These are phyloP conservation scores for Plasmopara halstedii DNA, from an alignment of 352 stramenopile genomes.

Conservation along the genomic window DNA sequence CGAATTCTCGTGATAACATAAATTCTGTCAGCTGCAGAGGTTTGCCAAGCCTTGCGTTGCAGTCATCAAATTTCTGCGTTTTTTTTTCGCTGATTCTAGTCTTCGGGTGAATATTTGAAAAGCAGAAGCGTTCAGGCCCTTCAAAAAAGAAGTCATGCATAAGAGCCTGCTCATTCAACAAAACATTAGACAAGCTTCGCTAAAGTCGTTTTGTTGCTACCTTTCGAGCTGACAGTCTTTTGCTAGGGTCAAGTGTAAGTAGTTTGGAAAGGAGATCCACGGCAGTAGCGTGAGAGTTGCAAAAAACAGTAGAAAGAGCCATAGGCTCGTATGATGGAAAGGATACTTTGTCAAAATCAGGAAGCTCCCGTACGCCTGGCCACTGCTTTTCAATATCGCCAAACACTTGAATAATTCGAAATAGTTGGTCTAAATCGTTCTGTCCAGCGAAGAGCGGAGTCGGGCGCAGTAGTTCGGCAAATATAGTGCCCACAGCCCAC, in stretches of 20 bases:
- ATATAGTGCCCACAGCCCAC: slow-evolving; percentile 60
- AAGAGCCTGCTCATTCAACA: slow-evolving; percentile 20
- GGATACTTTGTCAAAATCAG: slow-evolving; percentile 63
- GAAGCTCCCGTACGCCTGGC: slow-evolving; percentile 39
- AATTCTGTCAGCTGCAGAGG: slow-evolving; percentile 16
- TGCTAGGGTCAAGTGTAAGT: slow-evolving; percentile 17
- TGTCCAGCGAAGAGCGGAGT: slow-evolving; percentile 69
- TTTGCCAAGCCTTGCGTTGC: slow-evolving; percentile 28
- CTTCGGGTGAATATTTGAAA: slow-evolving; percentile 4
- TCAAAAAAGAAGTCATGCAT: slow-evolving; percentile 43
- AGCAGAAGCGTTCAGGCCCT: slow-evolving; percentile 13
- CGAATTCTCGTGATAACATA: background rate
- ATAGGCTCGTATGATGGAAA: slow-evolving; percentile 52
- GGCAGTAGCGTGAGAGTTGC: slow-evolving; percentile 26
- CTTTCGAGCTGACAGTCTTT: slow-evolving; percentile 33
- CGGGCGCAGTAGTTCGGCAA: slow-evolving; percentile 54
- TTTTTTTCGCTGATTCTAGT: background rate
- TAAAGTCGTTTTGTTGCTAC: slow-evolving; percentile 17
- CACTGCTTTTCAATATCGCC: slow-evolving; percentile 48
- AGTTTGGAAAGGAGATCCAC: slow-evolving; percentile 47
- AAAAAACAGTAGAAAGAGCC: slow-evolving; percentile 34
- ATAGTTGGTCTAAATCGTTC: slow-evolving; percentile 80
- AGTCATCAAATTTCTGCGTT: slow-evolving; percentile 11
- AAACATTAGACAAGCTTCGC: background rate
- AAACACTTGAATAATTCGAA: slow-evolving; percentile 58